Evolutionary conservation across 345 rosid genomes (phyloP).

Genomic region (Dipteronia sinensis): DNA sequence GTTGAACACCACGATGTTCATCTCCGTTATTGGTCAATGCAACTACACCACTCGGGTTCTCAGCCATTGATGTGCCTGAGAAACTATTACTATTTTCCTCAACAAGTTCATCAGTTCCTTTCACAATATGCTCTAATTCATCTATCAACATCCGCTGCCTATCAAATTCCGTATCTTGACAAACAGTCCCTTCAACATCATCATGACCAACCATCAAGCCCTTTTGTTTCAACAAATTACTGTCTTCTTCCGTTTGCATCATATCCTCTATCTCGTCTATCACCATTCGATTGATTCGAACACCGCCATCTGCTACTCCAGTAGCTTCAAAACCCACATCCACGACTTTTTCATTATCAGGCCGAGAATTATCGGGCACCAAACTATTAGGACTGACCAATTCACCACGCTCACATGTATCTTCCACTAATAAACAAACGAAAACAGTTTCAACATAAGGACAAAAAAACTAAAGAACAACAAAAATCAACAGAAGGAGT

Average conservation of each 20-base stretch:
- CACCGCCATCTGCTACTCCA: constrained; percentile 19
- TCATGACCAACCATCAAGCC: constrained; percentile 19
- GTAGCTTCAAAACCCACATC: constrained; percentile 23
- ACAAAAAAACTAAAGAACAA: background rate
- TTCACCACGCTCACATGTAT: constrained; percentile 18
- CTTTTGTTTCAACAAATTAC: constrained; percentile 17
- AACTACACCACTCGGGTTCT: constrained; percentile 28
- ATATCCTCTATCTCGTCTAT: constrained; percentile 38
- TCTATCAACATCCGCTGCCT: constrained; percentile 41
- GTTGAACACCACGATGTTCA: constrained; percentile 26
- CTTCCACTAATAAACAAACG: constrained; percentile 25
- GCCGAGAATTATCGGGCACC: constrained; percentile 12
- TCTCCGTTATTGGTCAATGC: constrained; percentile 23
- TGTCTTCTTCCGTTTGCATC: constrained; percentile 33
- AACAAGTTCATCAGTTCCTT: constrained; percentile 35
- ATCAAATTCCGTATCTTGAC: constrained; percentile 32
- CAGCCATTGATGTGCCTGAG: constrained; percentile 12
- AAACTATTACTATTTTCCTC: constrained; percentile 30
- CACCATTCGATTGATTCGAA: constrained; percentile 21
- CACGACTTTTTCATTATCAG: constrained; percentile 16
- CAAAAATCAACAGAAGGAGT: background rate
- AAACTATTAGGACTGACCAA: constrained; percentile 16
- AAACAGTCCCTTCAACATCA: constrained; percentile 29
- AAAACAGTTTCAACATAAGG: constrained; percentile 12
- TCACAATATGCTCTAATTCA: constrained; percentile 49